Conservation (phyloP, 208 protist species). For the Trypanosoma avium region DNA sequence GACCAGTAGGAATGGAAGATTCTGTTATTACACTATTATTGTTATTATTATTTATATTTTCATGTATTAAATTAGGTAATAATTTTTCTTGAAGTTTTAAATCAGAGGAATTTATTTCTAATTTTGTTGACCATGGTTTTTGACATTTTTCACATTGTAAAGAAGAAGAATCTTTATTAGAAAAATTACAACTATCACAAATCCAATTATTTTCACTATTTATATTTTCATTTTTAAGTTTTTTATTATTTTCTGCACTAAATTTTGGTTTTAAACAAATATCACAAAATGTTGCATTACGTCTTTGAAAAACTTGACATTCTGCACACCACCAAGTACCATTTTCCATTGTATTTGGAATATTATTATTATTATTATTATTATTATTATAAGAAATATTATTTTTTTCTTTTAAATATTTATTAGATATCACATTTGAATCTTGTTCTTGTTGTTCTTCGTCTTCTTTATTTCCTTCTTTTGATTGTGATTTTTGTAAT, state of each 20-base stretch:
- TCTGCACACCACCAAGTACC: constrained; percentile 69
- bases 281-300: constrained; percentile 85
- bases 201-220: neutral
- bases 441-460: neutral
- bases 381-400: neutral
- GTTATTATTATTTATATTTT: neutral
- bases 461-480: neutral
- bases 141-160: constrained; percentile 7
- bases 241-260: neutral
- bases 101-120: constrained; percentile 1
- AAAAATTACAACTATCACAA: neutral
- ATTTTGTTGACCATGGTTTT: constrained; percentile 1
- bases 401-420: neutral
- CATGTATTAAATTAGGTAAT: neutral
- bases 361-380: neutral
- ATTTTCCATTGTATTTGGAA: constrained; percentile 12
- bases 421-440: too few species aligned
- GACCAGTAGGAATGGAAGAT: too few species aligned
- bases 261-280: constrained; percentile 64
- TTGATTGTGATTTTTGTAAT: neutral
- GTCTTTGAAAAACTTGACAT: constrained; percentile 78
- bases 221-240: neutral
- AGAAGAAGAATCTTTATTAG: neutral
- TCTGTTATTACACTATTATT: neutral
- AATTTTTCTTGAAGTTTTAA: constrained; percentile 1